A percentile compares a stretch with the other conserved stretches of the same genome.
Evolutionary conservation across 2,329 filamentous ascomycete species (phyloP).

Genomic region (Pestalotiopsis sp.): DNA sequence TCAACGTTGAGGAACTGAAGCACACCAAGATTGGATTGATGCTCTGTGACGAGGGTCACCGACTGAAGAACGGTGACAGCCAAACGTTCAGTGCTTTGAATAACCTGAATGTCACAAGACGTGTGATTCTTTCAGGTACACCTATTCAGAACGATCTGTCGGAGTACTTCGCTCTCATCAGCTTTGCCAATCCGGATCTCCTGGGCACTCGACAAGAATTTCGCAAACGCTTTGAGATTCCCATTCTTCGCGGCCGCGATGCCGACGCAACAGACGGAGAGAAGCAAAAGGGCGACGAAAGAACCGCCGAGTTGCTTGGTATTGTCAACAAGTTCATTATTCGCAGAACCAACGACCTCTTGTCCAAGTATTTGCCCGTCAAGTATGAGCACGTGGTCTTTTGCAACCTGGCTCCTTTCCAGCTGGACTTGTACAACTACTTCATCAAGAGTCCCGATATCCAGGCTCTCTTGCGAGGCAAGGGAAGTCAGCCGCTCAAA

Average conservation of each 20-base stretch:
- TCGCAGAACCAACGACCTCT: slow-evolving; percentile 92
- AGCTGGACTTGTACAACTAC: slow-evolving; percentile 91
- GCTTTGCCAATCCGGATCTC: slow-evolving; percentile 93
- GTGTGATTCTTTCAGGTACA: slow-evolving; percentile 94
- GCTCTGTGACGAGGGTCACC: slow-evolving; percentile 95
- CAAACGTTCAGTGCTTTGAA: slow-evolving; percentile 94
- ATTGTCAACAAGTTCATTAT: slow-evolving; percentile 99
- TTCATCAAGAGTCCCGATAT: slow-evolving; percentile 97
- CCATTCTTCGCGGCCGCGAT: slow-evolving; percentile 89
- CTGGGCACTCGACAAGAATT: slow-evolving; percentile 90
- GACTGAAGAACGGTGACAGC: slow-evolving; percentile 94
- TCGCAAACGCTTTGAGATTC: slow-evolving; percentile 89
- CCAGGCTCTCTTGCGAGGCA: slow-evolving; percentile 86
- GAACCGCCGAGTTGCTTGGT: slow-evolving; percentile 76
- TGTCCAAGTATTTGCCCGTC: slow-evolving; percentile 95
- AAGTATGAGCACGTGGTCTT: slow-evolving; percentile 99
- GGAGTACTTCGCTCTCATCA: slow-evolving; percentile 94
- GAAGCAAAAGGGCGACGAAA: slow-evolving; percentile 79
- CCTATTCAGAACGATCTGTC: slow-evolving; percentile 99
- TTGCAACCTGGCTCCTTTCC: slow-evolving; percentile 91
- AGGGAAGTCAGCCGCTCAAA: slow-evolving; percentile 93
- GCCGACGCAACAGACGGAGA: slow-evolving; percentile 85
- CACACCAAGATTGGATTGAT: slow-evolving; percentile 89
- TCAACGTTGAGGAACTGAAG: slow-evolving; percentile 89
- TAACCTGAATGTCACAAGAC: slow-evolving; percentile 82